phyloP scores from a whole-genome alignment of 2,329 filamentous ascomycete species.

The Ascocoryne sarcoides region DNA sequence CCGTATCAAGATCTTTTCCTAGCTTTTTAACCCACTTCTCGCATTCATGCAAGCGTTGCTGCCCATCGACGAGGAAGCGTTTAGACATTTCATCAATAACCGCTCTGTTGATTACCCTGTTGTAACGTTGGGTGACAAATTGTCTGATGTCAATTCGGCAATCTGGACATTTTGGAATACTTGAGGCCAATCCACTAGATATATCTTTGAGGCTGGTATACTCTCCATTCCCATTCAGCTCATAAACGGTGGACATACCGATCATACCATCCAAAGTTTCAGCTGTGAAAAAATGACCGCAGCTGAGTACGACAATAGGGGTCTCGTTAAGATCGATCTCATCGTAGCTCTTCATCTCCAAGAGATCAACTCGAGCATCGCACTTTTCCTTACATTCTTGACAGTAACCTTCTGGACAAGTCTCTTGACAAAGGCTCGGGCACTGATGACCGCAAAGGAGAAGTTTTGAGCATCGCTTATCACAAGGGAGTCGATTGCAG shows the following conservation, averaged over 20 bases:
- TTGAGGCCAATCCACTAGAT: neutral
- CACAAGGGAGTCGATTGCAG: conserved; percentile 1
- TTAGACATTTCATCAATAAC: neutral
- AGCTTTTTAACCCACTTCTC: too few relatives aligned
- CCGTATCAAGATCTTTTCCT: too few relatives aligned
- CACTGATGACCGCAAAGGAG: conserved; percentile 51
- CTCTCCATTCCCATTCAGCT: conserved; percentile 27
- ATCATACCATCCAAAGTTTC: conserved; percentile 54
- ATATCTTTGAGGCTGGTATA: neutral
- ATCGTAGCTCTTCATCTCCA: conserved; percentile 43
- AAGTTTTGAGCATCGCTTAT: neutral
- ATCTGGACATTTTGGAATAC: conserved; percentile 1
- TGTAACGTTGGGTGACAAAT: neutral
- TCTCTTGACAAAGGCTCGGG: conserved; percentile 57
- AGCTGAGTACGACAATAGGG: conserved; percentile 53
- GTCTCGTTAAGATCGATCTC: conserved; percentile 50
- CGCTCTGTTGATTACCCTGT: neutral
- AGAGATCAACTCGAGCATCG: conserved; percentile 36
- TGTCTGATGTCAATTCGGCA: neutral
- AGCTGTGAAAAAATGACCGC: conserved; percentile 54
- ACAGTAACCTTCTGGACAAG: conserved; percentile 53
- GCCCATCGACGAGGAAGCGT: too few relatives aligned
- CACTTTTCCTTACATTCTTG: conserved; percentile 40
- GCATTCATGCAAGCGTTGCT: too few relatives aligned
- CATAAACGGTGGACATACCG: conserved; percentile 43